Evolutionary conservation across 129 eudicot species (phyloP).

Genomic region (Escallonia herrerae): DNA sequence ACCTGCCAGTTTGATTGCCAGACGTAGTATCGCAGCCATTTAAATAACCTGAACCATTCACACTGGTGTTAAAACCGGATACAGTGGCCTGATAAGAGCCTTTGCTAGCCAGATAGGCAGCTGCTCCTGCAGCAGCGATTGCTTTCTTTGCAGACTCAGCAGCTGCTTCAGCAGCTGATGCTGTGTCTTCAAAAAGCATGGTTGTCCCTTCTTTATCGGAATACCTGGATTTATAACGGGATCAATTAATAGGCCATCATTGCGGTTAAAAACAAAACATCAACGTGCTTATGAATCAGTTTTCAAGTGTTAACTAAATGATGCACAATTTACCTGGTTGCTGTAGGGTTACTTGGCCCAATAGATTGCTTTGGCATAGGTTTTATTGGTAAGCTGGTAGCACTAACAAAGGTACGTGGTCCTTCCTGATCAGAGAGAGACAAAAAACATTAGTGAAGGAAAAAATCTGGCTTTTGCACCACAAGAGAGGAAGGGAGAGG

Average conservation of each 20-base stretch:
- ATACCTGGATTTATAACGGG: constrained; percentile 14
- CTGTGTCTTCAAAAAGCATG: constrained; percentile 51
- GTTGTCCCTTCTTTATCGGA: constrained; percentile 31
- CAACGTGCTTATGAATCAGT: neutral
- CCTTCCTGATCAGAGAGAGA: constrained; percentile 57
- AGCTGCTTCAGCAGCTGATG: constrained; percentile 92
- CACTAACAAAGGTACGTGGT: constrained; percentile 71
- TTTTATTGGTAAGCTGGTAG: constrained; percentile 65
- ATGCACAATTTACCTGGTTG: constrained; percentile 18
- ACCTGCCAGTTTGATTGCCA: constrained; percentile 14
- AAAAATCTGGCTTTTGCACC: neutral
- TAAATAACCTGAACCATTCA: constrained; percentile 3
- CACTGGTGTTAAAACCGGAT: constrained; percentile 10
- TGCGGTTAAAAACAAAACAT: neutral
- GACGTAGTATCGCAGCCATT: constrained; percentile 8
- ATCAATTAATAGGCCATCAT: no score
- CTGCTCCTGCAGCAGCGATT: constrained; percentile 92
- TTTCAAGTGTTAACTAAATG: constrained; percentile 6
- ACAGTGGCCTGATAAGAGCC: constrained; percentile 26
- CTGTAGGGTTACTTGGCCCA: constrained; percentile 32
- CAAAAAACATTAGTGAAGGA: neutral
- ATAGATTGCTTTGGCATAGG: constrained; percentile 30
- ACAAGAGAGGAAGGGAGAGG: neutral
- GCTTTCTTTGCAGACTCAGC: constrained; percentile 87
- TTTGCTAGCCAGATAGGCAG: constrained; percentile 60